A percentile compares a stretch with the other conserved stretches of the same genome.
Conservation (phyloP, 2,329 filamentous ascomycete species). For the Fusarium incarnatum region DNA sequence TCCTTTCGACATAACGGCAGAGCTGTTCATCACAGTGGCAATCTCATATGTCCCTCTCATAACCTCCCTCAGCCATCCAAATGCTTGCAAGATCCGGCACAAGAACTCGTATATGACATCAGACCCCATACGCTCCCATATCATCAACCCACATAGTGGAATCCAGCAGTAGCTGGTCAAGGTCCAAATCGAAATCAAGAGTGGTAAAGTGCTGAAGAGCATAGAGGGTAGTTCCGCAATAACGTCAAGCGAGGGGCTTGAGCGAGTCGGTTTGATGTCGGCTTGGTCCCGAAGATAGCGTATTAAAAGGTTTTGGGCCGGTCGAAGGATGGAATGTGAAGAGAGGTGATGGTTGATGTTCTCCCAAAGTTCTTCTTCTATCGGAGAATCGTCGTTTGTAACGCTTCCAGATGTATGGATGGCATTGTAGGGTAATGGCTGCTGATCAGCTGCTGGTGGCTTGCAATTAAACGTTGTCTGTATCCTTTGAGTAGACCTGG, state of each 20-base stretch:
- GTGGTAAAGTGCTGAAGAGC: constrained; percentile 26
- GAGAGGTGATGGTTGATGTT: constrained; percentile 10
- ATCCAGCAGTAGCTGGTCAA: constrained; percentile 39
- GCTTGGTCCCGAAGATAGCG: constrained; percentile 27
- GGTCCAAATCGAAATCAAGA: constrained; percentile 31
- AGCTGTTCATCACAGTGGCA: background rate
- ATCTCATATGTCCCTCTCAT: background rate
- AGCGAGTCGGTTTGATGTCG: constrained; percentile 27
- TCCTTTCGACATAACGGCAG: constrained; percentile 11
- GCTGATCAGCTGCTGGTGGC: background rate
- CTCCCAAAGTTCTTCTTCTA: constrained; percentile 29
- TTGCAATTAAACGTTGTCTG: background rate
- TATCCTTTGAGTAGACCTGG: background rate
- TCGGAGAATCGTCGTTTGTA: constrained; percentile 5
- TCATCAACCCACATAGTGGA: constrained; percentile 31
- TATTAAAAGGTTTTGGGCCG: constrained; percentile 24
- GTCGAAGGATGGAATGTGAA: constrained; percentile 35
- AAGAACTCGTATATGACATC: constrained; percentile 26
- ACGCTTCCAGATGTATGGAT: background rate
- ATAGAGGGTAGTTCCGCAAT: constrained; percentile 32
- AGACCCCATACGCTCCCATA: constrained; percentile 36
- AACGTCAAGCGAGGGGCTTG: constrained; percentile 25
- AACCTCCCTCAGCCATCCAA: background rate
- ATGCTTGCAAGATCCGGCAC: constrained; percentile 7
- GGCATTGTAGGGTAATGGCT: background rate